Percentiles rank a stretch among this genome's conserved stretches.
Conservation (phyloP, 2,329 filamentous ascomycete species). For the Phialophora macrospora region DNA sequence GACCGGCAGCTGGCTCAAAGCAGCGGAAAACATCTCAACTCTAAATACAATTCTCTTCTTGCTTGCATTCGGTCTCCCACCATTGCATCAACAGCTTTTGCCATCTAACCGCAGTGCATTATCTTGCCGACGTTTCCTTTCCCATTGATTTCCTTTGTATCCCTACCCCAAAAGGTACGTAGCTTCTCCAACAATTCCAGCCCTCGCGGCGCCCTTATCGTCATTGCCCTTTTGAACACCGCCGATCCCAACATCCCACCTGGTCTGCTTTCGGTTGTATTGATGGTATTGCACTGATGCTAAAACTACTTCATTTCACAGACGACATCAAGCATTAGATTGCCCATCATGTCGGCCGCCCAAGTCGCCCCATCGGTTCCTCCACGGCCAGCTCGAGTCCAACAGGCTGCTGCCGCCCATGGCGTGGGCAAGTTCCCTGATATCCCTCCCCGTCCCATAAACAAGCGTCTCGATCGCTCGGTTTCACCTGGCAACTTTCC, state of each 20-base stretch:
- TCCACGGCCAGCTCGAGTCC: conserved; percentile 64
- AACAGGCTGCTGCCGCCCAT: conserved; percentile 51
- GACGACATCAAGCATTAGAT: conserved; percentile 37
- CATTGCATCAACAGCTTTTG: conserved; percentile 1
- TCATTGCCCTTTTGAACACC: conserved; percentile 5
- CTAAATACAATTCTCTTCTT: background rate
- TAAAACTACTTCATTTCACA: background rate
- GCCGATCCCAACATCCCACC: conserved; percentile 19
- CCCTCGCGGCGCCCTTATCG: conserved; percentile 14
- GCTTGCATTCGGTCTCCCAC: conserved; percentile 13
- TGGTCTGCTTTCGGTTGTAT: conserved; percentile 11
- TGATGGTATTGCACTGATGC: conserved; percentile 1
- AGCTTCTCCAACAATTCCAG: conserved; percentile 23
- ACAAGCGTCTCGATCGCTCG: conserved; percentile 71
- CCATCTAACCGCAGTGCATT: conserved; percentile 1
- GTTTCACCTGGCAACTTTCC: conserved; percentile 79
- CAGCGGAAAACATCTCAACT: background rate
- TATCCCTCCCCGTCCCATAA: conserved; percentile 76
- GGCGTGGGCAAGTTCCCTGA: conserved; percentile 64
- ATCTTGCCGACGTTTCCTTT: conserved; percentile 15
- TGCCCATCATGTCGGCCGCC: conserved; percentile 47
- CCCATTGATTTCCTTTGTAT: conserved; percentile 18
- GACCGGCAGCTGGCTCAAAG: conserved; percentile 1
- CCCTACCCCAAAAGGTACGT: conserved; percentile 29
- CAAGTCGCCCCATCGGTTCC: conserved; percentile 63